A percentile compares a stretch with the other conserved stretches of the same genome.
Conservation (phyloP, 495 filamentous ascomycete species). For the Annulohypoxylon nitens region DNA sequence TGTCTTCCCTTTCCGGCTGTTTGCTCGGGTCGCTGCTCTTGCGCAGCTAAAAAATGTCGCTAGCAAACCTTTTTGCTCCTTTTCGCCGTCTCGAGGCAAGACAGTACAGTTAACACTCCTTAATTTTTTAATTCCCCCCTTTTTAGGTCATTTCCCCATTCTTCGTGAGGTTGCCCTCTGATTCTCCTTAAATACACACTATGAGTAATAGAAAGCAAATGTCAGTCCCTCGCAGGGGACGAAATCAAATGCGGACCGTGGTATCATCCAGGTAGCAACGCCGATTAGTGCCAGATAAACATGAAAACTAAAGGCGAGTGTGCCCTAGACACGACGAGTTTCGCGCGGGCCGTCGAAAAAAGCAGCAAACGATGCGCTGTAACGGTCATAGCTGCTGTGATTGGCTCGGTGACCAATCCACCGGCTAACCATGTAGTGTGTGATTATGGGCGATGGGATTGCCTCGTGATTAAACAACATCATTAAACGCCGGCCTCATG, state of each 20-base stretch:
- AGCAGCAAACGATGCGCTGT: constrained; percentile 46
- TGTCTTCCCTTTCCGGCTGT: constrained; percentile 34
- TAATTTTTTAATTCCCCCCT: constrained; percentile 27
- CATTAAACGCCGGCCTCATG: constrained; percentile 59
- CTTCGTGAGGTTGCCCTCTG: constrained; percentile 52
- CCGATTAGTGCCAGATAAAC: constrained; percentile 49
- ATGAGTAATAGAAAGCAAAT: constrained; percentile 48
- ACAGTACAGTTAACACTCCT: constrained; percentile 29
- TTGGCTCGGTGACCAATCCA: constrained; percentile 42
- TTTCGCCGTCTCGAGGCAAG: constrained; percentile 27
- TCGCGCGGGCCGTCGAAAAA: constrained; percentile 36
- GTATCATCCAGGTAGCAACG: constrained; percentile 57
- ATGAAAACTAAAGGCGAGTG: constrained; percentile 52
- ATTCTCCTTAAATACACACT: constrained; percentile 55
- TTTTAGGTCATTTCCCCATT: constrained; percentile 45
- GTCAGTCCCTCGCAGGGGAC: constrained; percentile 45
- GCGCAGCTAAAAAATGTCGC: constrained; percentile 29
- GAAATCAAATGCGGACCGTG: constrained; percentile 54
- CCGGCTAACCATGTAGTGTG: constrained; percentile 44
- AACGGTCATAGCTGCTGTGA: constrained; percentile 52
- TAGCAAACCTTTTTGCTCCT: constrained; percentile 33
- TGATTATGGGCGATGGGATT: constrained; percentile 44
- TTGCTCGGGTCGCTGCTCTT: constrained; percentile 31
- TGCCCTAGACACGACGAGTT: constrained; percentile 51
- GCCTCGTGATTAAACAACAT: constrained; percentile 48